Percentiles rank a stretch among this genome's conserved stretches.
These are phyloP conservation scores for Apiotrichum sp. DNA, from an alignment of 1,284 basidiomycete species.

Conservation along the genomic window DNA sequence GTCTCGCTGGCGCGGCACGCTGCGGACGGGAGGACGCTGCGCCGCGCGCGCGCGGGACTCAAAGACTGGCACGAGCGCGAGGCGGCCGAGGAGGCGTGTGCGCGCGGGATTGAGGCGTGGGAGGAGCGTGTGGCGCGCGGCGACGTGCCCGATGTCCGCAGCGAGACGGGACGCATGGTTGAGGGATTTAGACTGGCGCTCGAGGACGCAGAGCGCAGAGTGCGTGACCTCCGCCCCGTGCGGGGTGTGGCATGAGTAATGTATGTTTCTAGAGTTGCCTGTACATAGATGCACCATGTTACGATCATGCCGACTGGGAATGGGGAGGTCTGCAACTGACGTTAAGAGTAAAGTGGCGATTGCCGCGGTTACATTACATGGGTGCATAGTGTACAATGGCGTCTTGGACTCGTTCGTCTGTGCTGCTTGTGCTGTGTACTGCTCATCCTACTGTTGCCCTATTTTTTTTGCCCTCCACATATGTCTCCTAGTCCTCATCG, in stretches of 20 bases:
- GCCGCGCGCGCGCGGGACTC: constrained; percentile 7
- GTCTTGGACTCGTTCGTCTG: too few species aligned
- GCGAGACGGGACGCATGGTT: constrained; percentile 1
- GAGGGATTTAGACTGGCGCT: constrained; percentile 14
- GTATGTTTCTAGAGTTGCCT: not conserved
- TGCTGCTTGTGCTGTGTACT: too few species aligned
- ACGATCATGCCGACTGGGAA: too few species aligned
- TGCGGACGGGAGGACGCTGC: constrained; percentile 1
- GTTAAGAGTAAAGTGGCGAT: too few species aligned
- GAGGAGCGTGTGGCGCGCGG: constrained; percentile 5
- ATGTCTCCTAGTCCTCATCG: not conserved
- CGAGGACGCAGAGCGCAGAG: not conserved
- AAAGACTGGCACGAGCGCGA: constrained; percentile 5
- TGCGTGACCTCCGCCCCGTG: not conserved
- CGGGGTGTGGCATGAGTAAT: not conserved
- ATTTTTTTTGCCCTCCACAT: too few species aligned
- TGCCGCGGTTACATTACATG: too few species aligned
- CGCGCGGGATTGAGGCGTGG: constrained; percentile 8
- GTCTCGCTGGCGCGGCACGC: constrained; percentile 3
- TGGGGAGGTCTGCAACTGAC: too few species aligned
- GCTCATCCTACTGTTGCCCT: too few species aligned
- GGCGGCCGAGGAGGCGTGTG: constrained; percentile 9
- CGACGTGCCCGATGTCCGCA: not conserved
- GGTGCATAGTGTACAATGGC: too few species aligned
- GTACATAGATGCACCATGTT: too few species aligned